These are phyloP conservation scores for Lophium mytilinum DNA, from an alignment of 495 filamentous ascomycete species.

Conservation along the genomic window DNA sequence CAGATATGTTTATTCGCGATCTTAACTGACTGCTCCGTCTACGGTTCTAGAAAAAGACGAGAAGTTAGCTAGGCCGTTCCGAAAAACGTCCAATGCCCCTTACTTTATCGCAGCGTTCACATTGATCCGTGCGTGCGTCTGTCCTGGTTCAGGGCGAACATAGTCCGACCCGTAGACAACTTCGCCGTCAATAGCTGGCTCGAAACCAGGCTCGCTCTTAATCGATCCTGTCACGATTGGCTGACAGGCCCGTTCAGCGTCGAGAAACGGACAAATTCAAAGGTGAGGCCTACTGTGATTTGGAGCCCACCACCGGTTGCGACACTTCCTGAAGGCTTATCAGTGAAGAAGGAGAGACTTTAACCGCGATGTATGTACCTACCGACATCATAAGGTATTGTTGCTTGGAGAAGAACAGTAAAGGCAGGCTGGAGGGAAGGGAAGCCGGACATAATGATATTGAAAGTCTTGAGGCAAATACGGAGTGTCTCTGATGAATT, in stretches of 20 bases:
- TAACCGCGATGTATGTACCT: background rate
- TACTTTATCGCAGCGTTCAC: background rate
- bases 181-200: conserved; percentile 2
- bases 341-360: background rate
- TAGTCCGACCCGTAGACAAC: background rate
- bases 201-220: conserved; percentile 8
- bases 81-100: background rate
- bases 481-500: too few species aligned
- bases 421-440: conserved; percentile 3
- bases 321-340: background rate
- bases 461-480: background rate
- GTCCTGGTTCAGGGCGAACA: background rate
- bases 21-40: background rate
- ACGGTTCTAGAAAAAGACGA: background rate
- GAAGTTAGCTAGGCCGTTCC: background rate
- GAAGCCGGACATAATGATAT: conserved; percentile 2
- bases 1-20: background rate
- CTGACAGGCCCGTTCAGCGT: background rate
- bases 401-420: background rate
- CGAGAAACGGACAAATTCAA: too few species aligned
- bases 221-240: conserved; percentile 1
- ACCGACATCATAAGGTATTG: background rate
- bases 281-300: background rate
- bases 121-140: background rate
- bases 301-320: background rate